Evolutionary conservation across 176 grass and related monocot species (phyloP).

Genomic region (Zoysia pacifica): DNA sequence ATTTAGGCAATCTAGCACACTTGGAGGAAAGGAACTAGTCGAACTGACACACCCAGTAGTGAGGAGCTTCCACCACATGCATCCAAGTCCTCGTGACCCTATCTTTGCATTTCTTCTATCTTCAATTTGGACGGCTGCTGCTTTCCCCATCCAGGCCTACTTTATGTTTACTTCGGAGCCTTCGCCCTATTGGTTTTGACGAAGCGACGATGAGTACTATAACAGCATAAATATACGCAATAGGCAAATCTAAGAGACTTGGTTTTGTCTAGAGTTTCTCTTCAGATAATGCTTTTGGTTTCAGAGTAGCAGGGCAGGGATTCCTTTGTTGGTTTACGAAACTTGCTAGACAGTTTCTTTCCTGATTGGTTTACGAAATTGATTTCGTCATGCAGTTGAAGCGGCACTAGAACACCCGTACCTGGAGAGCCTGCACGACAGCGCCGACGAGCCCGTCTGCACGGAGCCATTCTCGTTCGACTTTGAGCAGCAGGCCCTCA

Average conservation of each 20-base stretch:
- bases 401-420: conserved; percentile 86
- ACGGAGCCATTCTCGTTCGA: conserved; percentile 94
- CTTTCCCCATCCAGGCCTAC: neutral
- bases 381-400: conserved; percentile 63
- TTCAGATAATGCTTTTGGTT: neutral
- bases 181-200: conserved; percentile 2
- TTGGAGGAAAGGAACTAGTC: neutral
- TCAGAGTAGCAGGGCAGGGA: neutral
- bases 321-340: neutral
- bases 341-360: neutral
- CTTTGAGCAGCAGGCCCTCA: conserved; percentile 74
- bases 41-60: neutral
- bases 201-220: conserved; percentile 6
- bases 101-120: no score
- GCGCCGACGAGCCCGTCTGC: conserved; percentile 81
- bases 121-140: neutral
- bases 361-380: neutral
- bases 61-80: no score
- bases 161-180: conserved; percentile 10
- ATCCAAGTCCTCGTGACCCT: no score
- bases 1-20: conserved; percentile 2
- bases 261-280: neutral
- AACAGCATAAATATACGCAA: neutral
- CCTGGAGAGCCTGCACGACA: conserved; percentile 80
- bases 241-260: neutral